Evolutionary conservation across 2,329 filamentous ascomycete species (phyloP), one percentile per base, ranked within the genome.

Genomic region (Verticillium nubilum): DNA sequence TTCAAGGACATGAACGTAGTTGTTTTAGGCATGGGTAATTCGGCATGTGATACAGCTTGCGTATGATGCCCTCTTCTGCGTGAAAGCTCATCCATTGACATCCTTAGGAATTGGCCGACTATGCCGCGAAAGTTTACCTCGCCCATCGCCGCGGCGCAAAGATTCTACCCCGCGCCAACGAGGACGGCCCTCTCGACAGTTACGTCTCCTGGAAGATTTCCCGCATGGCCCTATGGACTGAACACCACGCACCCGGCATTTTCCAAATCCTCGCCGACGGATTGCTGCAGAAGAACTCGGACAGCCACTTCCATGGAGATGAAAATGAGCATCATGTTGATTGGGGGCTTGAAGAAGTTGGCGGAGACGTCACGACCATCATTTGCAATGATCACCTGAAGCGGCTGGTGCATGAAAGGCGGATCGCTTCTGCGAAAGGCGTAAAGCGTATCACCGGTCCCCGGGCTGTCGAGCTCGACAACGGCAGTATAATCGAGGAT

Each of bases 11-110:
- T 67, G 54, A 68, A 60, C 9, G 65, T 69, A 2, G 35, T 70
- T 4, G 62, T 70, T 5, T 56, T 70, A 4, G 68, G 68, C 5
- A 64, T 68, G 50, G 69, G 68, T 2, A 70, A 69, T 50, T 67
- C 69, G 1, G 66, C 67, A 3, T 61, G 59, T 27, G 69, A 70
- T 33, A 64, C 62, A 13, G 66, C 63, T 1, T 62, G 65, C 3
- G 67, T 67, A 59, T 10, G n/a, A 5, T 10, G 10, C 25, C 54
- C 3, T 7, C 5, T 19, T 9, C 31, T 19, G 2, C 42, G 9
- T 5, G 4, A 4, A 33, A 57, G 6, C 7, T 10, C 15, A 12
- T 4, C 5, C 3, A 54, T 19, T 60, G 12, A 65, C 53, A 19
- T 10, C 1, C 27, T 4, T 5, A 66, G 65, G 66, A 70, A 33